Evolutionary conservation across 495 filamentous ascomycete genomes (phyloP).

Genomic region (Choiromyces venosus): DNA sequence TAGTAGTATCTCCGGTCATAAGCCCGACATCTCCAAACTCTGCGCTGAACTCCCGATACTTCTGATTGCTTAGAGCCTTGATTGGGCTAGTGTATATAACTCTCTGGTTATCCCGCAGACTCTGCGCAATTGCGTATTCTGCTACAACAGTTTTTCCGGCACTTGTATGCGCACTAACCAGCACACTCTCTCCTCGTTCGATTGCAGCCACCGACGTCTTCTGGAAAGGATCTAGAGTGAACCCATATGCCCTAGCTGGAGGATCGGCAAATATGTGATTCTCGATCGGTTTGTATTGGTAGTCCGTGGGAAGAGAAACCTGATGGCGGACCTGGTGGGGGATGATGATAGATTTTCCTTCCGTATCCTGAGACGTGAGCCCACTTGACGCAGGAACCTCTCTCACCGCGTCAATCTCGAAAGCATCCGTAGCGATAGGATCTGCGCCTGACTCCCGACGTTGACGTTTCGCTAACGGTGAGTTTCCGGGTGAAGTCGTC

Average conservation of each 20-base stretch:
- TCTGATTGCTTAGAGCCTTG: constrained; percentile 97
- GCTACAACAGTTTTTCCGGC: constrained; percentile 97
- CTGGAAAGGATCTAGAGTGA: constrained; percentile 95
- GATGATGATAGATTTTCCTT: constrained; percentile 62
- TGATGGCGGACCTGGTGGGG: constrained; percentile 98
- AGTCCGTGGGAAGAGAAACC: constrained; percentile 86
- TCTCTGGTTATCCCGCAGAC: constrained; percentile 91
- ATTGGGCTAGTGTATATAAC: constrained; percentile 99
- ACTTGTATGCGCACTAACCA: constrained; percentile 95
- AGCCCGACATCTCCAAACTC: constrained; percentile 96
- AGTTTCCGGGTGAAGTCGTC: constrained; percentile 20
- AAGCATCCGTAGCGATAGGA: constrained; percentile 84
- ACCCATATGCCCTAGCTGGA: constrained; percentile 76
- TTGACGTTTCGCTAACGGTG: constrained; percentile 58
- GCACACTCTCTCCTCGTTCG: constrained; percentile 86
- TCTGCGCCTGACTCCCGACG: constrained; percentile 59
- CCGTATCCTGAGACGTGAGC: constrained; percentile 54
- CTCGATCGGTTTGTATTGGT: constrained; percentile 86
- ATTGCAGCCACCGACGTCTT: constrained; percentile 87
- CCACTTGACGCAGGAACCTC: constrained; percentile 77
- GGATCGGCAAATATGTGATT: constrained; percentile 79
- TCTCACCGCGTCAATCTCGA: constrained; percentile 90
- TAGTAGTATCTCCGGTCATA: constrained; percentile 98
- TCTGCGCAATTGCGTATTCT: constrained; percentile 96
- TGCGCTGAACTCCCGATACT: constrained; percentile 89